A percentile compares a stretch with the other conserved stretches of the same genome.
These are phyloP conservation scores for Citrus unshiu DNA, from an alignment of 345 rosid species.

Conservation along the genomic window DNA sequence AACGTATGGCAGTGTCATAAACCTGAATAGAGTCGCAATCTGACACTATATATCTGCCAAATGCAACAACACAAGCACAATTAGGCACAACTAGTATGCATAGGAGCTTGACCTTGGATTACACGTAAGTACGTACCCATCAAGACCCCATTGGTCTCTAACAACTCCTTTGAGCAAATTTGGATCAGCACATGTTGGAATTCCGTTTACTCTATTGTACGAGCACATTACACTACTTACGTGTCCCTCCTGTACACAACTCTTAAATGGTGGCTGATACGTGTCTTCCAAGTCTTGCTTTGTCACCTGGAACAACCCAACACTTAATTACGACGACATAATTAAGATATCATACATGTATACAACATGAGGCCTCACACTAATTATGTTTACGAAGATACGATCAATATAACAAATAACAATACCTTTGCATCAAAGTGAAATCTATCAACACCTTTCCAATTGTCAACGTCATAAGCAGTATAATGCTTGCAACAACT, in stretches of 20 bases:
- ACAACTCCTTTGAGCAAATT: slow-evolving; percentile 29
- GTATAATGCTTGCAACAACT: slow-evolving; percentile 46
- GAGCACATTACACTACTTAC: slow-evolving; percentile 46
- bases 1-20: slow-evolving; percentile 24
- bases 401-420: too few relatives aligned
- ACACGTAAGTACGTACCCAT: slow-evolving; percentile 22
- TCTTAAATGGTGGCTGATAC: slow-evolving; percentile 43
- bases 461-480: slow-evolving; percentile 43
- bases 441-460: slow-evolving; percentile 36
- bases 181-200: slow-evolving; percentile 40
- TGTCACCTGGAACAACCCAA: slow-evolving; percentile 30
- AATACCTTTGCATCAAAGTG: slow-evolving; percentile 38
- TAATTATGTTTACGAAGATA: too few relatives aligned
- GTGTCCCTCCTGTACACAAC: slow-evolving; percentile 35
- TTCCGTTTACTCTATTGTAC: slow-evolving; percentile 41
- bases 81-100: neutral
- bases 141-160: slow-evolving; percentile 41
- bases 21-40: slow-evolving; percentile 67
- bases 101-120: neutral
- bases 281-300: slow-evolving; percentile 44
- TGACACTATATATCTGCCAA: slow-evolving; percentile 42
- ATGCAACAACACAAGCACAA: neutral
- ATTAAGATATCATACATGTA: neutral
- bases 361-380: neutral
- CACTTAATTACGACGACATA: too few relatives aligned